Percentiles rank a stretch among this genome's conserved stretches.
Conservation (phyloP, 352 stramenopile genomes). For the Phytophthora europaea region DNA sequence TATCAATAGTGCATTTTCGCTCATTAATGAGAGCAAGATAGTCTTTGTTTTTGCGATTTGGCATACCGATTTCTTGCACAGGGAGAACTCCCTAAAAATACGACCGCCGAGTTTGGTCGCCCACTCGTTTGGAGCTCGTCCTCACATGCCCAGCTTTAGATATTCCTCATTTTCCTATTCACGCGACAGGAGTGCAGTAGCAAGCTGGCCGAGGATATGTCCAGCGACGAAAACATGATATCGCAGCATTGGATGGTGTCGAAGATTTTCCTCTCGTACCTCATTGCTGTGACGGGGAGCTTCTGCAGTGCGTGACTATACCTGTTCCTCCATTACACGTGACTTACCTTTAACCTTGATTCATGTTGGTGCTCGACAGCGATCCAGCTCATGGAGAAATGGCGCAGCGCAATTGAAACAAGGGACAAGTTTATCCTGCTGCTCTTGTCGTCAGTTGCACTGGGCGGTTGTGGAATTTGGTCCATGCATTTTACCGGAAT, state of each 20-base stretch:
- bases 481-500: slow-evolving; percentile 84
- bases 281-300: slow-evolving; percentile 65
- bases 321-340: background rate
- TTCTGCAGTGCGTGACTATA: slow-evolving; percentile 51
- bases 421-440: slow-evolving; percentile 54
- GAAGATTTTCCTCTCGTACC: slow-evolving; percentile 60
- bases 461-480: slow-evolving; percentile 79
- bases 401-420: slow-evolving; percentile 49
- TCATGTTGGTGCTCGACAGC: slow-evolving; percentile 31
- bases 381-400: slow-evolving; percentile 82
- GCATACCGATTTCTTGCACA: background rate
- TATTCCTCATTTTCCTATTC: background rate
- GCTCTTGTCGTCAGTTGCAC: slow-evolving; percentile 43
- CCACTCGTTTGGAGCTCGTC: background rate
- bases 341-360: background rate
- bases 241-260: slow-evolving; percentile 54
- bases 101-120: background rate
- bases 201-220: slow-evolving; percentile 14
- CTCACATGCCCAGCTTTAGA: background rate
- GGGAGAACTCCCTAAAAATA: background rate
- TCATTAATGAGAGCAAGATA: background rate
- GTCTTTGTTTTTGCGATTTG: no score
- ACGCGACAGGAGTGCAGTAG: background rate
- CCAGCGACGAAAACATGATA: slow-evolving; percentile 22
- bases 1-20: slow-evolving; percentile 3